These are phyloP conservation scores for Phaffia tasmanica DNA, from an alignment of 768 basidiomycete species.

Conservation along the genomic window DNA sequence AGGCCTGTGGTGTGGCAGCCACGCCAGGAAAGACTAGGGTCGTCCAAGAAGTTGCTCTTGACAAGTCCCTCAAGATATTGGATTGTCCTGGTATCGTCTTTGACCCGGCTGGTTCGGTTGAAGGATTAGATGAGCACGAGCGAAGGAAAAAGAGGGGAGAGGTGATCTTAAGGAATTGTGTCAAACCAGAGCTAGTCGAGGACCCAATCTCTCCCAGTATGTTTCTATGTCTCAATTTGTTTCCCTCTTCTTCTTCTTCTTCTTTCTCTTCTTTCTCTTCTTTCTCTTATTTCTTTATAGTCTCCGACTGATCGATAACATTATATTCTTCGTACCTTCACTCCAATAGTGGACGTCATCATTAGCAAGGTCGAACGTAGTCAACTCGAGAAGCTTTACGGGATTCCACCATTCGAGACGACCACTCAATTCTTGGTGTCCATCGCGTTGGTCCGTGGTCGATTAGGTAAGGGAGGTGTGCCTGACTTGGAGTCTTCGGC, in stretches of 20 bases:
- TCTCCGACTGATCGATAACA: not conserved
- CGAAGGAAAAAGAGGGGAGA: constrained; percentile 37
- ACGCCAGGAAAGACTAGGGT: constrained; percentile 90
- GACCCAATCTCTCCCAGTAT: constrained; percentile 81
- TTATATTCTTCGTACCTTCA: not conserved
- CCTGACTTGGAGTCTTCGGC: constrained; percentile 77
- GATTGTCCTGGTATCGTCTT: constrained; percentile 98
- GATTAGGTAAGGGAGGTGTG: constrained; percentile 83
- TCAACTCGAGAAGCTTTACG: constrained; percentile 74
- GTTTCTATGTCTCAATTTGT: constrained; percentile 32
- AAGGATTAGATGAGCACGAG: constrained; percentile 34
- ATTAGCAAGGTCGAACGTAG: constrained; percentile 55
- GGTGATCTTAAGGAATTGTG: constrained; percentile 71
- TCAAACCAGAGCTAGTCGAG: constrained; percentile 79
- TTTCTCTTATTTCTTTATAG: not conserved
- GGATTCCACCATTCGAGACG: constrained; percentile 55
- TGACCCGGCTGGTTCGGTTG: constrained; percentile 54
- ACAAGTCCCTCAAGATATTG: constrained; percentile 80
- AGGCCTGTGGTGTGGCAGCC: constrained; percentile 73
- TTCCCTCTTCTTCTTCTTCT: not conserved
- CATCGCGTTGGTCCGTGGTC: constrained; percentile 69
- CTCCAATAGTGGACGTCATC: constrained; percentile 67
- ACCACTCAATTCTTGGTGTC: constrained; percentile 75
- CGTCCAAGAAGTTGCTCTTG: constrained; percentile 79
- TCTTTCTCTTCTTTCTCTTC: not conserved